Evolutionary conservation across 2,329 filamentous ascomycete species (phyloP), one percentile per base, ranked within the genome.

Genomic region (Leptographium wingfieldii): DNA sequence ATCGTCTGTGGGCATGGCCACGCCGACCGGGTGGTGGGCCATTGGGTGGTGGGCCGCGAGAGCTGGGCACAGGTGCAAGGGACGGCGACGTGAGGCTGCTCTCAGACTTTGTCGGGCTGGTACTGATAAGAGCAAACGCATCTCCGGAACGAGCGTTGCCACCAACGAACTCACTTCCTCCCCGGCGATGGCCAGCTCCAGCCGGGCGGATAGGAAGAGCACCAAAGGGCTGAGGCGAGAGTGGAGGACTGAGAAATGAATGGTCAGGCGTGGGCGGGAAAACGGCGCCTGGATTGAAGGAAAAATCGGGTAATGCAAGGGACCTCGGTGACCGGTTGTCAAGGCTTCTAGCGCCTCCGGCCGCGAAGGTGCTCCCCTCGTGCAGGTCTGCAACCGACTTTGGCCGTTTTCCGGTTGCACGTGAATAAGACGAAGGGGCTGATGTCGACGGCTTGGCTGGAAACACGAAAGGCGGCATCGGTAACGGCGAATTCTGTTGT

Each of bases 121-220:
- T 81, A 70, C 83, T 88, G 73, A 88, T 77, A 9, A 83, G 73
- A 11, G 80, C 80, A 56, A 84, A 82, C 0, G 80, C 76, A 55
- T 80, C 81, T 14, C 81, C 74, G 72, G 78, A 72, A 66, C 83
- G 76, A 65, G 80, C 73, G 66, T 86, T 87, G 9, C 87, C 88
- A 46, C 90, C 90, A 55, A 95, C 88, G 67, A 95, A 91, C 70
- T 96, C 91, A 69, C 91, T 96, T 33, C 85, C 87, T 59, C 88
- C 88, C 67, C 92, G 82, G 67, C 86, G 81, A 70, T 96, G 92
- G 35, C 87, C 85, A 69, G 91, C 88, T 27, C 85, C 84, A 38
- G 74, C 73, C 29, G 80, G 75, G 62, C 82, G 78, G 25, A 80
- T 76, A 22, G 84, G 78, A 7, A 75, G 70, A 1, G 74, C 69